Evolutionary conservation across 2,329 filamentous ascomycete species (phyloP).

Genomic region (Cercospora zeae-maydis): DNA sequence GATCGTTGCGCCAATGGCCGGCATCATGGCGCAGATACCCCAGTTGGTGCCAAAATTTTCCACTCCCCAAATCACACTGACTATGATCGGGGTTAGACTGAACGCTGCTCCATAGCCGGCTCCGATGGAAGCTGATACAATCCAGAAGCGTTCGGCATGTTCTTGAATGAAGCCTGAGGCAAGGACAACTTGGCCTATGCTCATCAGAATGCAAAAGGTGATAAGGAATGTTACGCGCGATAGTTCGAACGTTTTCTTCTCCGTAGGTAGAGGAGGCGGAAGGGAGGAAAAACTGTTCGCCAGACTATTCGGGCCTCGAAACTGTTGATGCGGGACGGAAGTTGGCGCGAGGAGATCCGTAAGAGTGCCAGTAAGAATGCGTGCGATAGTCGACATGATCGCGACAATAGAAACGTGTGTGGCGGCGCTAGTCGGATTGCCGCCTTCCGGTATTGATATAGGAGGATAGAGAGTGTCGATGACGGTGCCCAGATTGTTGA

Average conservation of each 20-base stretch:
- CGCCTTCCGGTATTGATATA: conserved; percentile 55
- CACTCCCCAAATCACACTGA: conserved; percentile 93
- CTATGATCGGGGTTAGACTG: conserved; percentile 81
- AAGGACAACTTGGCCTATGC: conserved; percentile 69
- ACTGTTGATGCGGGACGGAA: conserved; percentile 52
- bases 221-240: conserved; percentile 80
- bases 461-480: conserved; percentile 75
- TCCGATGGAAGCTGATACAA: conserved; percentile 79
- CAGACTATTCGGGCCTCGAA: conserved; percentile 47
- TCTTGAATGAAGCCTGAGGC: conserved; percentile 72
- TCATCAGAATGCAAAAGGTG: conserved; percentile 68
- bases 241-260: conserved; percentile 51
- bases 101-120: conserved; percentile 86
- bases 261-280: conserved; percentile 21
- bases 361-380: conserved; percentile 82
- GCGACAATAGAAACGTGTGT: conserved; percentile 94
- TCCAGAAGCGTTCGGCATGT: conserved; percentile 75
- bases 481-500: conserved; percentile 94
- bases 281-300: conserved; percentile 41
- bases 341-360: conserved; percentile 77
- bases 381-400: conserved; percentile 82
- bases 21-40: conserved; percentile 90
- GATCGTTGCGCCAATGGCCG: conserved; percentile 79
- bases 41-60: conserved; percentile 99
- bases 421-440: conserved; percentile 58